These are phyloP conservation scores for Vigna hirtella DNA, from an alignment of 306 rosid species.

Conservation along the genomic window DNA sequence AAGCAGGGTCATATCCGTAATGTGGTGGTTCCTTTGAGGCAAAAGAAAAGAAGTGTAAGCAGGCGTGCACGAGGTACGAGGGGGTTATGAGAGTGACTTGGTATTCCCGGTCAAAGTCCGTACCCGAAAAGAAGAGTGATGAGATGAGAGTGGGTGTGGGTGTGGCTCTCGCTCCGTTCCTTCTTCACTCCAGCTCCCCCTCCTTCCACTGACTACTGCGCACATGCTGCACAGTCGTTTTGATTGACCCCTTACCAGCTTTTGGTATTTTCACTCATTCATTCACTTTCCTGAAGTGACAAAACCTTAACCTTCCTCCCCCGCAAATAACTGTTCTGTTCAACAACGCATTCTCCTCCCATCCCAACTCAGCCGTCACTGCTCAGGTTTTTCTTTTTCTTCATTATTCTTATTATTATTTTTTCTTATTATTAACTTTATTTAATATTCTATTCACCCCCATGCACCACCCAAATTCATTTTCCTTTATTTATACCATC, in stretches of 20 bases:
- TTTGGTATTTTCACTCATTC: constrained; percentile 44
- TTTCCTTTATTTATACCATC: background rate
- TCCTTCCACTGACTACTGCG: constrained; percentile 9
- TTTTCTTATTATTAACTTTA: no score
- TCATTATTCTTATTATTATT: background rate
- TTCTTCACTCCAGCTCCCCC: constrained; percentile 2
- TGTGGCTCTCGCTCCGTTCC: background rate
- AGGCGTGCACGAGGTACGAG: constrained; percentile 29
- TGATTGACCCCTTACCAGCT: constrained; percentile 59
- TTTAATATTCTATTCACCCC: no score
- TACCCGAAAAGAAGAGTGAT: constrained; percentile 39
- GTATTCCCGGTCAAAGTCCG: constrained; percentile 52
- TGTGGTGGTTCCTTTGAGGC: background rate
- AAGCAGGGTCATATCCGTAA: constrained; percentile 31
- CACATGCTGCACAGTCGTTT: constrained; percentile 55
- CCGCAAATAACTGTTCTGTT: constrained; percentile 54
- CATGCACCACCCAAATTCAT: no score
- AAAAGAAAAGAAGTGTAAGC: background rate
- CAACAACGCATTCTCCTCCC: background rate
- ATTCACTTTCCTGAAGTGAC: constrained; percentile 70
- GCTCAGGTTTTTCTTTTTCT: constrained; percentile 6
- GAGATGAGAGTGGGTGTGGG: background rate
- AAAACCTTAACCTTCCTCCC: constrained; percentile 69
- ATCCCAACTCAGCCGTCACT: constrained; percentile 60
- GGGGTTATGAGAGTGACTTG: constrained; percentile 44